Base-by-base conservation (phyloP, 1,284 basidiomycete species). In the Ceratobasidium sp. region DNA sequence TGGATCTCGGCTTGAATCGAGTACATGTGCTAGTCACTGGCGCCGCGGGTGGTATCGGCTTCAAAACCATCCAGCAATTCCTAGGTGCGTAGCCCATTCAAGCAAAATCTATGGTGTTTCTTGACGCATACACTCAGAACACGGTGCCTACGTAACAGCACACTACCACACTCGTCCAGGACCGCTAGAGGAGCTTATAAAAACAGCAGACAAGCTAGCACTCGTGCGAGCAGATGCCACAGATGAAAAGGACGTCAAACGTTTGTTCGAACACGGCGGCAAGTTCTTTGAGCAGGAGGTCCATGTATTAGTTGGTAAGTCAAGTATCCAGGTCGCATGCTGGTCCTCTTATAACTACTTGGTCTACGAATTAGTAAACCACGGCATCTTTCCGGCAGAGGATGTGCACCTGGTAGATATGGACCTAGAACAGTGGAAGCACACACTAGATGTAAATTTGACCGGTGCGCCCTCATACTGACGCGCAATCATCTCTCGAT, bases 61-160 rank as follows among this genome's bases (percentile, higher is more conserved):
- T 91, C 0, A 90, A 88, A 81, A 91, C 89, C 1, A 85, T 86
- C 18, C 84, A 85, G 18, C 82, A 88, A 0, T 92, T 90, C 81
- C 86, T 90, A 35, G 85, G 91, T 89, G 78, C 46, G 64, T 55
- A 27, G 78, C n/a, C 16, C 16, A n/a, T 18, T n/a, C 77, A 48
- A 33, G 5, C 14, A 23, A 23, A 33, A 35, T 60, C 18, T 62
- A 35, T 23, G 35, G 33, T 38, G 54, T 50, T 48, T 23, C 50
- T n/a, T 64, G 52, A 82, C 84, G 54, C 70, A 69, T 64, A 64
- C n/a, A 8, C 23, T 33, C 82, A 93, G 91, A 89, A 52, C 89
- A 91, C 80, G 92, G 91, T 3, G 91, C 93, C 3, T 88, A 87
- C 78, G 92, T 94, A 8, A 90, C 91, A 0, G 92, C 92, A 0